A percentile compares a stretch with the other conserved stretches of the same genome.
Conservation (phyloP, 768 basidiomycete genomes). For the Pholiota molesta region DNA sequence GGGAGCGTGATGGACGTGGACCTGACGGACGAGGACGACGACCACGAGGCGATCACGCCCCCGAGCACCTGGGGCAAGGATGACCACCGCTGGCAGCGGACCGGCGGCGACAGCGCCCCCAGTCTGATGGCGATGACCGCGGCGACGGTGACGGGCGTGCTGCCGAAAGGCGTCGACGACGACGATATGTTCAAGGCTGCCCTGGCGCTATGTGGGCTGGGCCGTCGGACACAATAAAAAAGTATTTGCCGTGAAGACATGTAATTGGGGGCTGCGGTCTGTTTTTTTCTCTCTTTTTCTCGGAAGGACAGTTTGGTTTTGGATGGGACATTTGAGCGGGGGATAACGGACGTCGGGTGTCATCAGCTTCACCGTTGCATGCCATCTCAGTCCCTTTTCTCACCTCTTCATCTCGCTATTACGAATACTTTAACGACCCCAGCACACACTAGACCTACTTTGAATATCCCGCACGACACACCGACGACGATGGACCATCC, state of each 20-base stretch:
- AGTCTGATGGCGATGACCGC: slow-evolving; percentile 18
- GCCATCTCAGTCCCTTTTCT: neutral
- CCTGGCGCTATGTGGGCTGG: slow-evolving; percentile 64
- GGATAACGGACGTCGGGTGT: neutral
- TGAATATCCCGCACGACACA: neutral
- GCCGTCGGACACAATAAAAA: slow-evolving; percentile 21
- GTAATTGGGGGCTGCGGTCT: neutral
- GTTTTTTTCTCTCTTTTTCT: neutral
- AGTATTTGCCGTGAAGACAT: neutral
- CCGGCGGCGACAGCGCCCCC: slow-evolving; percentile 22
- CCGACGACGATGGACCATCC: neutral
- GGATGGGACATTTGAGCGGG: neutral
- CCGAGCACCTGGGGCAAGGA: slow-evolving; percentile 51
- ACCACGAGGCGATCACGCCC: slow-evolving; percentile 70
- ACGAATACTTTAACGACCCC: neutral
- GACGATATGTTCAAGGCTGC: slow-evolving; percentile 76
- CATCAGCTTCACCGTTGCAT: neutral
- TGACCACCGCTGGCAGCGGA: slow-evolving; percentile 39
- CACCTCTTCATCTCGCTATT: neutral
- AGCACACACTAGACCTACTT: neutral
- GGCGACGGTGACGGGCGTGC: slow-evolving; percentile 10
- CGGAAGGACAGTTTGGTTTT: neutral
- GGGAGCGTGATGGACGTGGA: slow-evolving; percentile 17
- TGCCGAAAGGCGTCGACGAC: slow-evolving; percentile 41
- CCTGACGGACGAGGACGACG: slow-evolving; percentile 60